These are phyloP conservation scores for Aristolochia californica DNA, from an alignment of 164 flowering plant genomes.

Conservation along the genomic window DNA sequence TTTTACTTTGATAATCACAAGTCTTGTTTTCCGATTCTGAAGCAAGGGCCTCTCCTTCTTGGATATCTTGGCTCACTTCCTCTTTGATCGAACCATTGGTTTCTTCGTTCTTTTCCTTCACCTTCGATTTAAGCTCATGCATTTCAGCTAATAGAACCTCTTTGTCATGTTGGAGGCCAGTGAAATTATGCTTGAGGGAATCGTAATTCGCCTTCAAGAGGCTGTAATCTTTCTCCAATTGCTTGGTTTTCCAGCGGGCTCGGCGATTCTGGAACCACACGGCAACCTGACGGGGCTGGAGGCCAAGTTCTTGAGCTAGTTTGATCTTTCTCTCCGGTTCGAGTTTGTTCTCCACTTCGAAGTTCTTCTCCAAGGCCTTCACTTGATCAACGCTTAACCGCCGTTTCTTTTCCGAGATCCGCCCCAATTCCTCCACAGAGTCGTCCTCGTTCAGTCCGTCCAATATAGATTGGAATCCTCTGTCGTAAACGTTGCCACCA, in stretches of 20 bases:
- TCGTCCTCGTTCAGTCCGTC: constrained; percentile 33
- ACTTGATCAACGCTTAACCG: constrained; percentile 31
- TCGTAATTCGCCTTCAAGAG: constrained; percentile 31
- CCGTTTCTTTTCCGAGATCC: constrained; percentile 26
- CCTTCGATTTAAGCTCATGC: constrained; percentile 17
- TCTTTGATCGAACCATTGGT: constrained; percentile 14
- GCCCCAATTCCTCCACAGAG: constrained; percentile 20
- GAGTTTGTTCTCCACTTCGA: constrained; percentile 39
- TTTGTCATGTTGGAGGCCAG: constrained; percentile 21
- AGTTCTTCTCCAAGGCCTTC: constrained; percentile 34
- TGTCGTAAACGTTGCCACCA: constrained; percentile 8
- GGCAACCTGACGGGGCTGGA: constrained; percentile 40
- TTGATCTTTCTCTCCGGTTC: constrained; percentile 37
- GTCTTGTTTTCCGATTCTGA: constrained; percentile 9
- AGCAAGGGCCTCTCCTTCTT: neutral
- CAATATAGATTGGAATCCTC: constrained; percentile 24
- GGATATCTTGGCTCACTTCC: constrained; percentile 6
- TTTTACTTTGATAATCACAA: constrained; percentile 5
- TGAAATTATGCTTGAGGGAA: constrained; percentile 21
- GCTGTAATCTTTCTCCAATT: constrained; percentile 31
- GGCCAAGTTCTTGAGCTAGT: constrained; percentile 31
- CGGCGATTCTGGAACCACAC: constrained; percentile 40
- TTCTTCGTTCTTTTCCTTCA: constrained; percentile 10
- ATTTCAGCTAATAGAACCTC: constrained; percentile 28
- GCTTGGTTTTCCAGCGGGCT: constrained; percentile 45